Evolutionary conservation across 2,329 filamentous ascomycete genomes (phyloP).

Genomic region (Colletotrichum sp.): DNA sequence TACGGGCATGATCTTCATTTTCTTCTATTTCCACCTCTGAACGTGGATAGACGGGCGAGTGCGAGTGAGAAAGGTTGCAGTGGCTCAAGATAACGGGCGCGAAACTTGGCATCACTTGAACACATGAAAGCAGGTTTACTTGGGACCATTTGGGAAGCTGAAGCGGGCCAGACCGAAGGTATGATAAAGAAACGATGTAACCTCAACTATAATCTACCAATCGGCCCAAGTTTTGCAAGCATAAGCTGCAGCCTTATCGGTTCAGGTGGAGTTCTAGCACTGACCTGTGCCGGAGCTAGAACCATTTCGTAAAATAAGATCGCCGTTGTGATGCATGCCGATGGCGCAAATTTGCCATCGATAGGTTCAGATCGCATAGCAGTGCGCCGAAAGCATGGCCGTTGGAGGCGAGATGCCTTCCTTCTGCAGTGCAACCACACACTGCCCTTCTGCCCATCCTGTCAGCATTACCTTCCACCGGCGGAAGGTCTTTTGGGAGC

Average conservation of each 20-base stretch:
- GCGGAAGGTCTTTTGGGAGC: neutral
- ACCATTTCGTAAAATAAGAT: neutral
- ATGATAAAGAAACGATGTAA: neutral
- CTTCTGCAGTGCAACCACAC: neutral
- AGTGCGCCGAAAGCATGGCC: neutral
- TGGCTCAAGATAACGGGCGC: neutral
- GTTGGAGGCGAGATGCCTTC: neutral
- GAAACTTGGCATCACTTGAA: neutral
- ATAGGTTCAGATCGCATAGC: neutral
- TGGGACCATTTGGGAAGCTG: neutral
- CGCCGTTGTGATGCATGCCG: neutral
- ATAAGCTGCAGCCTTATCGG: neutral
- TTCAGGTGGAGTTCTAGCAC: neutral
- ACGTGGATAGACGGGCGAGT: neutral
- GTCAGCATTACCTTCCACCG: too few species aligned
- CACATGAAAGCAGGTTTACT: neutral
- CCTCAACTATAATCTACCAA: neutral
- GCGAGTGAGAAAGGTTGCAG: neutral
- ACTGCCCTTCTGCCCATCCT: neutral
- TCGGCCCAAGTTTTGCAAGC: neutral
- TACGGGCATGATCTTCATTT: neutral
- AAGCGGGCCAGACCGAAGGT: neutral
- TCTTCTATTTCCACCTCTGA: neutral
- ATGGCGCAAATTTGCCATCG: neutral
- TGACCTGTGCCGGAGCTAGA: neutral